Conservation (phyloP, 2,329 filamentous ascomycete genomes). For the Neophaeococcomyces mojaviensis region DNA sequence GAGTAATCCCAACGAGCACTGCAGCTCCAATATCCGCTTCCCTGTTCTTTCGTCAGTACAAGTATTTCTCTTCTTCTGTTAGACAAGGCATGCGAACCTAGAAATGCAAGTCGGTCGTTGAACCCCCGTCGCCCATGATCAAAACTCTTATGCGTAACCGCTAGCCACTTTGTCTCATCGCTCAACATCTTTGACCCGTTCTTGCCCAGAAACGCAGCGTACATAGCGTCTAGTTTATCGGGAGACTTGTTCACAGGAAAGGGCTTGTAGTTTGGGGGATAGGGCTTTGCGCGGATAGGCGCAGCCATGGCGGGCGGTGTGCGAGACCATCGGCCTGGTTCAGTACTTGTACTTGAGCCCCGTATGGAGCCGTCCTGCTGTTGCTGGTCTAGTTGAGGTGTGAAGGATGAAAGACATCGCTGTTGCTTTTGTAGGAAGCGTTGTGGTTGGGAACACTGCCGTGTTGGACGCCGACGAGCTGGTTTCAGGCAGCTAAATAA, state of each 20-base stretch:
- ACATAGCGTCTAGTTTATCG: constrained; percentile 65
- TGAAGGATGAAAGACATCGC: constrained; percentile 17
- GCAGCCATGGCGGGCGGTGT: constrained; percentile 65
- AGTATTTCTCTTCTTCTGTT: not conserved
- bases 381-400: constrained; percentile 6
- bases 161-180: constrained; percentile 93
- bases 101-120: constrained; percentile 84
- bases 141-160: constrained; percentile 96
- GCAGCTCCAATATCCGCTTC: constrained; percentile 56
- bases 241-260: constrained; percentile 70
- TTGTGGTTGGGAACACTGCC: constrained; percentile 15
- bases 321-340: constrained; percentile 58
- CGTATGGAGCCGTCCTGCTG: constrained; percentile 13
- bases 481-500: constrained; percentile 15
- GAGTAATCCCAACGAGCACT: constrained; percentile 57
- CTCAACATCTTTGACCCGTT: constrained; percentile 66
- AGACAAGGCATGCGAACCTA: constrained; percentile 52
- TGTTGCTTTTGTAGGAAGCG: constrained; percentile 11
- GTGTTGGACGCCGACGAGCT: constrained; percentile 9
- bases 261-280: constrained; percentile 30
- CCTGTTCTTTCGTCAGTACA: constrained; percentile 34
- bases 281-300: constrained; percentile 40
- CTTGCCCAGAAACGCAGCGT: constrained; percentile 65
- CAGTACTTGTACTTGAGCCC: not conserved
- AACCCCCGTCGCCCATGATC: constrained; percentile 90